Evolutionary conservation across 2,329 filamentous ascomycete species (phyloP), one percentile per base, ranked within the genome.

Genomic region (Pyricularia sp.): DNA sequence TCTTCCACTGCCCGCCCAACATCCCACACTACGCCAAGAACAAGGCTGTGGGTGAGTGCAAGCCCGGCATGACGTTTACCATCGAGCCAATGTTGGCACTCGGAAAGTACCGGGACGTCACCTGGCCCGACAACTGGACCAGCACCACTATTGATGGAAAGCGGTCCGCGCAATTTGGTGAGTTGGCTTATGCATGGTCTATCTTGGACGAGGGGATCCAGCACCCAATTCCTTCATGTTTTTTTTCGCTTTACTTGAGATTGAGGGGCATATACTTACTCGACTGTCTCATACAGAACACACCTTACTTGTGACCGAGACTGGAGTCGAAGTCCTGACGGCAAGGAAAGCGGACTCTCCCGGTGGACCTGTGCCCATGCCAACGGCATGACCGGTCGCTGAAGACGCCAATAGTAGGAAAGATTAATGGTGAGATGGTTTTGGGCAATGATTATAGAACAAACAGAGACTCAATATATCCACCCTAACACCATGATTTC

Each of bases 41-140:
- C 79, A 99, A 97, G 84, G 91, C 93, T 0, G 89, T 97, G 1
- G 94, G 94, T 62, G 87, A 90, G 70, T 94, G 93, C 66, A 97
- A 97, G 79, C 88, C 91, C 0, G 94, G 94, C 64, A 97, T 97
- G 92, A 96, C 92, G 68, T 99, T 99, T 72, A 99, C 94, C 0
- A 99, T 99, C 67, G 94, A 99, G 78, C 94, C 94, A 19, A 99
- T 99, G 94, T 93, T 99, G 74, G 92, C 91, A 55, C 76, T 97
- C 65, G 94, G 94, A 66, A 93, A 90, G 67, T 90, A 96, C 76
- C 86, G 86, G 68, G 94, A 99, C 73, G 89, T 94, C 75, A 97
- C 92, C 0, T 99, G 94, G 94, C 94, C 94, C 0, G 94, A 99
- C 75, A 91, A 97, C 79, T 99, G 94, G 94, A 99, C 94, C 0